A percentile compares a stretch with the other conserved stretches of the same genome.
phyloP scores from a whole-genome alignment of 2,329 filamentous ascomycete species.

The Ceratocystiopsis sp. region DNA sequence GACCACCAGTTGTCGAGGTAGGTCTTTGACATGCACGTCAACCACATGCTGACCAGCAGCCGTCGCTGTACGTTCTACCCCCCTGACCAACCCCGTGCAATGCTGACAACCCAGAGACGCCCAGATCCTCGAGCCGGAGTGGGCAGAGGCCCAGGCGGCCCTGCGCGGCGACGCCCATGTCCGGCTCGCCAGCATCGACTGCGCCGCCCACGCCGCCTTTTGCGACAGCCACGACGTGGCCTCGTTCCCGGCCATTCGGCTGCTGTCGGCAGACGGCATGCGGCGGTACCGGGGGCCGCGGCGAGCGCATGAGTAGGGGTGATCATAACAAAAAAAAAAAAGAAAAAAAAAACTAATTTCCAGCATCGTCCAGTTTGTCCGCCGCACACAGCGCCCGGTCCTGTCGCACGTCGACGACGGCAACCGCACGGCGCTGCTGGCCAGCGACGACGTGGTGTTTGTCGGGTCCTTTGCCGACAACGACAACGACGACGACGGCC shows the following conservation, averaged over 20 bases:
- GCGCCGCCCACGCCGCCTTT: conserved; percentile 17
- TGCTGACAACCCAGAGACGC: conserved; percentile 11
- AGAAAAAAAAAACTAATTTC: background rate
- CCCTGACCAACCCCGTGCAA: background rate
- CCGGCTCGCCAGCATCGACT: conserved; percentile 23
- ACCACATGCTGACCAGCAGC: conserved; percentile 1
- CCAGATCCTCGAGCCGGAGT: conserved; percentile 20
- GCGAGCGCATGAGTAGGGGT: conserved; percentile 19
- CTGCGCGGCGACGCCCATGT: conserved; percentile 4
- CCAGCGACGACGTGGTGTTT: conserved; percentile 23
- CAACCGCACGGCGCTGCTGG: conserved; percentile 17
- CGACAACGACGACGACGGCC: conserved; percentile 9
- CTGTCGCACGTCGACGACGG: conserved; percentile 14
- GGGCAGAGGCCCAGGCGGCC: conserved; percentile 13
- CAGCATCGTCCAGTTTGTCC: conserved; percentile 16
- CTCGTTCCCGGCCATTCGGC: conserved; percentile 29
- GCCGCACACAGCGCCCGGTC: conserved; percentile 13
- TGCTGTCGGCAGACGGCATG: conserved; percentile 20
- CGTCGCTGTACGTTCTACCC: conserved; percentile 5
- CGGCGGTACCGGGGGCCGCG: conserved; percentile 27
- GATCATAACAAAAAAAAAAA: too few relatives aligned
- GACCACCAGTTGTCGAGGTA: conserved; percentile 7
- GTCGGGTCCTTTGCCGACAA: conserved; percentile 19
- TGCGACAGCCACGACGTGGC: conserved; percentile 24
- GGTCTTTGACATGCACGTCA: background rate